Evolutionary conservation across 495 filamentous ascomycete genomes (phyloP), one percentile per base, ranked within the genome.

Genomic region (Geopyxis carbonaria): DNA sequence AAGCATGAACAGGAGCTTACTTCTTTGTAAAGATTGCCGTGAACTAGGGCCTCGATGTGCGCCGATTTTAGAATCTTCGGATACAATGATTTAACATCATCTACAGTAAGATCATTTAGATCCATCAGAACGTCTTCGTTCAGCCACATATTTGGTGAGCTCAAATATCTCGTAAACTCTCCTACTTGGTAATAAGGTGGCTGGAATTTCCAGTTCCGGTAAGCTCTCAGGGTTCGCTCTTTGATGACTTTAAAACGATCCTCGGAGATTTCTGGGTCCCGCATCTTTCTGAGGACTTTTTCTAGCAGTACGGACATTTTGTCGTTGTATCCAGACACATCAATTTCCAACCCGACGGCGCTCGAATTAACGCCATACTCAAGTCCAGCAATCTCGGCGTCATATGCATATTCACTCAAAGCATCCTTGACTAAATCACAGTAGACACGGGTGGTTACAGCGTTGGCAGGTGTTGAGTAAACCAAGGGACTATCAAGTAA

Each of bases 21-120:
- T 45, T 95, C 86, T 58, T 87, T 92, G 66, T 91, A 81, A 14
- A 99, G 57, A 58, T 99, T 99, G 44, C 89, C 89, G 45, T 95
- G 89, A 13, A 75, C 77, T 37, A 93, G 68, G 4, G 79, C 66
- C 54, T 99, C 91, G 46, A 94, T 78, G 48, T 93, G 78, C 46
- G 82, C 66, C 55, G 94, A 86, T 20, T 70, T 68, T 22, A 95
- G 65, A 27, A 93, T 57, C 45, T 86, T 73, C 18, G 78, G 79
- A 53, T 78, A 79, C 65, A 93, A 94, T 14, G 59, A 60, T 20
- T 73, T 64, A 7, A 95, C 70, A 42, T 82, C 80, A 5, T 79
- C 72, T 4, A 73, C 64, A 2, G 79, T 78, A 35, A 93, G 67
- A 34, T 68, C 64, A 18, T 76, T 72, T 14, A 94, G 55, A 48